A percentile compares a stretch with the other conserved stretches of the same genome.
Evolutionary conservation across 331 rosid species (phyloP).

Genomic region (Cucumis variabilis): DNA sequence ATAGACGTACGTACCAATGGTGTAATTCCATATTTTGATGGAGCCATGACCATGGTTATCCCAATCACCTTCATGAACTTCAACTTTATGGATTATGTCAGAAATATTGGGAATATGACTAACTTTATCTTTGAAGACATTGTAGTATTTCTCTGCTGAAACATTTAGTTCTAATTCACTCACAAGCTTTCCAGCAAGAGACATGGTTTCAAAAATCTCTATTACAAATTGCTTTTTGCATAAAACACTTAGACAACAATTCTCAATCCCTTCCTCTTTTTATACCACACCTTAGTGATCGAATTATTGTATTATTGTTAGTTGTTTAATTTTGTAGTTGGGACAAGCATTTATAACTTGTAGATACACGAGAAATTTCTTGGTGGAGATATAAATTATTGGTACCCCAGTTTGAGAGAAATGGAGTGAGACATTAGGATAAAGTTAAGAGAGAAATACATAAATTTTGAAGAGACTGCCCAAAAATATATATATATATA

Average conservation of each 20-base stretch:
- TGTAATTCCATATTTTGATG: slow-evolving; percentile 51
- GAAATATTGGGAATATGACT: slow-evolving; percentile 44
- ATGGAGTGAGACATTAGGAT: too few relatives aligned
- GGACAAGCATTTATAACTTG: too few relatives aligned
- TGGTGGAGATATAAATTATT: too few relatives aligned
- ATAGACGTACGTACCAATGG: slow-evolving; percentile 40
- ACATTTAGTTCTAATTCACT: slow-evolving; percentile 46
- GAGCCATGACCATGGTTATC: slow-evolving; percentile 46
- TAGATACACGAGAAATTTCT: too few relatives aligned
- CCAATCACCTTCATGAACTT: slow-evolving; percentile 69
- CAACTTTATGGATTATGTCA: slow-evolving; percentile 33
- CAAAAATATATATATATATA: too few relatives aligned
- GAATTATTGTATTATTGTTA: too few relatives aligned
- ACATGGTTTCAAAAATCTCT: slow-evolving; percentile 33
- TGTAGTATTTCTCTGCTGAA: slow-evolving; percentile 47
- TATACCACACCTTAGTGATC: not conserved
- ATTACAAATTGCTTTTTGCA: too few relatives aligned
- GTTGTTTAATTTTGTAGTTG: too few relatives aligned
- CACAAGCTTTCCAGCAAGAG: slow-evolving; percentile 51
- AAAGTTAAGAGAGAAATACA: too few relatives aligned
- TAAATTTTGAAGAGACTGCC: too few relatives aligned
- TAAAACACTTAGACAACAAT: not conserved
- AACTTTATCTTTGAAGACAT: slow-evolving; percentile 38
- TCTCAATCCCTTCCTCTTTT: not conserved
- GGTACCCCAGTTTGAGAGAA: too few relatives aligned